phyloP scores from a whole-genome alignment of 768 basidiomycete species.

The Cystobasidiopsis lactophilus region DNA sequence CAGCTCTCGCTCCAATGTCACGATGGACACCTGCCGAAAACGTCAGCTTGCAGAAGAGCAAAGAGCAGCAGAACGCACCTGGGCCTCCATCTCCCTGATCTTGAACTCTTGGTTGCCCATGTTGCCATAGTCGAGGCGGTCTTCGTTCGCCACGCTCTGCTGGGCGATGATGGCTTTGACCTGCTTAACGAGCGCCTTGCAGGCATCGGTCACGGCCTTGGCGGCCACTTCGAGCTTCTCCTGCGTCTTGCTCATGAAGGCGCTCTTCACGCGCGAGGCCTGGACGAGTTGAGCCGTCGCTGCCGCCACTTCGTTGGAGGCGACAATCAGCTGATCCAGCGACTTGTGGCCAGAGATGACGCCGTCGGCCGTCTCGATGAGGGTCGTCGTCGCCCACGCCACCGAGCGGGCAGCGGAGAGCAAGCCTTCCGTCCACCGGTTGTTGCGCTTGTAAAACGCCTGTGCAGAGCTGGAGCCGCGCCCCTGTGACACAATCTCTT shows the following conservation, averaged over 20 bases:
- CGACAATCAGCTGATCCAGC: constrained; percentile 93
- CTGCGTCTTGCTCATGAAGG: constrained; percentile 95
- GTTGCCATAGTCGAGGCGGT: constrained; percentile 61
- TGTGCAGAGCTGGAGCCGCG: constrained; percentile 74
- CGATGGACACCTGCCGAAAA: too few species aligned
- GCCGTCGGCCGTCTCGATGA: constrained; percentile 95
- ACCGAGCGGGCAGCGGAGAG: constrained; percentile 96
- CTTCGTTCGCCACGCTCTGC: constrained; percentile 47
- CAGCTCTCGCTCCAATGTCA: constrained; percentile 86
- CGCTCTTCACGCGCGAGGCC: constrained; percentile 92
- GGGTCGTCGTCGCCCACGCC: constrained; percentile 78
- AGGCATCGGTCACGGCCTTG: constrained; percentile 92
- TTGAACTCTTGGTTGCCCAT: constrained; percentile 40
- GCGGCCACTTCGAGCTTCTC: constrained; percentile 86
- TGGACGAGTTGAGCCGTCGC: constrained; percentile 96
- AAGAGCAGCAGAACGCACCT: too few species aligned
- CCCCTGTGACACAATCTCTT: constrained; percentile 92
- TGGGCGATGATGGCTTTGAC: constrained; percentile 84
- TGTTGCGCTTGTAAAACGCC: constrained; percentile 99
- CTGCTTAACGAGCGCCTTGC: constrained; percentile 83
- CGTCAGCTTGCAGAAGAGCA: too few species aligned
- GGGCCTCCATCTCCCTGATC: constrained; percentile 81
- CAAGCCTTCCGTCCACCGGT: constrained; percentile 97
- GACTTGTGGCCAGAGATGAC: constrained; percentile 91
- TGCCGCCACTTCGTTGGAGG: constrained; percentile 95